Evolutionary conservation across 2,329 filamentous ascomycete genomes (phyloP), one percentile per base, ranked within the genome.

Genomic region (Neofusicoccum cordaticola): DNA sequence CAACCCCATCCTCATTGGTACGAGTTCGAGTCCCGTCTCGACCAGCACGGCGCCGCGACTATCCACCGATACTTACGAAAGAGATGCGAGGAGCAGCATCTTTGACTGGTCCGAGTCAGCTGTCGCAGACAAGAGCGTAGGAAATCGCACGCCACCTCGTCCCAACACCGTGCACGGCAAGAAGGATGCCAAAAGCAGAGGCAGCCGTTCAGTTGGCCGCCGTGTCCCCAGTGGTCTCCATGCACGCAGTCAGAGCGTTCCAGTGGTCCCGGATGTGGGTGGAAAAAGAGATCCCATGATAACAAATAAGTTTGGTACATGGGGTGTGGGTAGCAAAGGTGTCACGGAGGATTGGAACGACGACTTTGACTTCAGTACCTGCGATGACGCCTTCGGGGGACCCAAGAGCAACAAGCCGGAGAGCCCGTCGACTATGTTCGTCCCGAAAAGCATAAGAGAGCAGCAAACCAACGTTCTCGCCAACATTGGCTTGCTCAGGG

Each of bases 261-360:
- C 91, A 3, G 84, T 91, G 13, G 81, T 81, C 2, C 88, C 88
- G 39, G 90, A 92, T 70, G 78, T 71, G 67, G 78, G 74, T 69
- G 81, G 74, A 70, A 76, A 81, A 77, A 67, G 89, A 84, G 74
- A 83, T 76, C 72, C 76, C 75, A 72, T 90, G 79, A 75, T 81
- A 76, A 72, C 85, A n/a, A 84, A 76, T 62, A 93, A 93, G 71
- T 94, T 92, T 72, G 90, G 91, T 48, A 93, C 91, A 0, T 94
- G 91, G 91, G 90, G 90, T 2, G 79, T 92, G 47, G 87, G 89
- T n/a, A 88, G 86, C 67, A 93, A 93, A 75, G 89, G 86, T 15
- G 88, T 88, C 11, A 93, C 89, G 67, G 92, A 96, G 74, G 91
- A 95, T 72, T 96, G 92, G 92, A 92, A 94, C 70, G 90, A 93